Percentiles rank a stretch among this genome's conserved stretches.
phyloP scores from a whole-genome alignment of 2,329 filamentous ascomycete species.

The Monilinia vaccinii-corymbosi region DNA sequence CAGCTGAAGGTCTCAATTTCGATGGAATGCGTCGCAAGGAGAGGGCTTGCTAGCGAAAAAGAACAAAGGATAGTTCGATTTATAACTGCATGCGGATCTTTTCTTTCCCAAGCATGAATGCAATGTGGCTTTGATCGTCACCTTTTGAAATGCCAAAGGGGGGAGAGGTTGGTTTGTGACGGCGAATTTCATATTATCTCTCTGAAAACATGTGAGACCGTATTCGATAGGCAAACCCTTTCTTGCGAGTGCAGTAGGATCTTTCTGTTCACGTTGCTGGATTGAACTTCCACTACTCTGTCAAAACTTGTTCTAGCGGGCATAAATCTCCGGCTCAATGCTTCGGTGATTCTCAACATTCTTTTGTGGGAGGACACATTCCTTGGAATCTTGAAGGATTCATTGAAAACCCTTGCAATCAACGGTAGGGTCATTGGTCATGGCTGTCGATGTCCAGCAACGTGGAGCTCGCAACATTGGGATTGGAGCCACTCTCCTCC shows the following conservation, averaged over 20 bases:
- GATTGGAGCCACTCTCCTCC: slow-evolving; percentile 18
- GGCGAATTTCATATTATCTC: not conserved
- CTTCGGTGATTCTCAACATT: not conserved
- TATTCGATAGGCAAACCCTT: not conserved
- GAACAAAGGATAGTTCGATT: too few relatives aligned
- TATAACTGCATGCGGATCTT: not conserved
- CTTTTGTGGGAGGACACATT: not conserved
- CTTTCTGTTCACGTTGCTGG: not conserved
- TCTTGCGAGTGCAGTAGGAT: not conserved
- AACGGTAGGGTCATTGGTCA: slow-evolving; percentile 1
- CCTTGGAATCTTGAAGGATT: not conserved
- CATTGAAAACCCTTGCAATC: not conserved
- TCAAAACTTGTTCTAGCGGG: not conserved
- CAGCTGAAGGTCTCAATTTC: not conserved
- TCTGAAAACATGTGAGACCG: slow-evolving; percentile 1
- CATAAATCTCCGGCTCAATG: not conserved
- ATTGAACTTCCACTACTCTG: not conserved
- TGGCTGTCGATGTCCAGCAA: slow-evolving; percentile 20
- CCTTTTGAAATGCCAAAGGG: not conserved
- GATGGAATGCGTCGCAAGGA: not conserved
- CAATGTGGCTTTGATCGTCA: not conserved
- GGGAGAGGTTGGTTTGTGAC: not conserved
- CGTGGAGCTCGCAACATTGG: slow-evolving; percentile 22
- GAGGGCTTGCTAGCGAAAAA: not conserved
- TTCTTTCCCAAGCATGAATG: not conserved